A percentile compares a stretch with the other conserved stretches of the same genome.
phyloP scores from a whole-genome alignment of 257 asterid genomes.

The Gentiana straminea region DNA sequence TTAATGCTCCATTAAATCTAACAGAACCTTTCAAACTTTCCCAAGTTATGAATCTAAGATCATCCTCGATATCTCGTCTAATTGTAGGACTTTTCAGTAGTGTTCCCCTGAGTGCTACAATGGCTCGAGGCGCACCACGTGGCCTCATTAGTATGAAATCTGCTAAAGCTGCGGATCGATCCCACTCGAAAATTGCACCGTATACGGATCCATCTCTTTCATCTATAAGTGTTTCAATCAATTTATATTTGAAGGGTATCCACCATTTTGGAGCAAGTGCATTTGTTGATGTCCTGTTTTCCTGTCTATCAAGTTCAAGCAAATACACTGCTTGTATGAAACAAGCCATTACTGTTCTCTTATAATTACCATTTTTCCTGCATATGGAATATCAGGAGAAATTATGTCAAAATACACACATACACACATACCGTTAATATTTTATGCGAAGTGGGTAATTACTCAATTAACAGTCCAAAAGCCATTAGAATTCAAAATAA shows the following conservation, averaged over 20 bases:
- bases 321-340: constrained; percentile 93
- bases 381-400: constrained; percentile 6
- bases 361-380: constrained; percentile 89
- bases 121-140: constrained; percentile 82
- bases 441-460: too few relatives aligned
- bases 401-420: neutral
- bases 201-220: constrained; percentile 92
- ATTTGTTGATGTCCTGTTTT: constrained; percentile 46
- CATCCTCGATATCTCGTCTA: constrained; percentile 90
- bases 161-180: constrained; percentile 74
- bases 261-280: constrained; percentile 99
- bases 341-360: constrained; percentile 84
- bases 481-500: too few relatives aligned
- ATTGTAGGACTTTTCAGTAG: constrained; percentile 69
- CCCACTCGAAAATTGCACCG: constrained; percentile 95
- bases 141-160: constrained; percentile 74
- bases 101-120: constrained; percentile 87
- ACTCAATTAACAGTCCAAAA: too few relatives aligned
- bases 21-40: constrained; percentile 89
- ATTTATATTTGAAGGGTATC: constrained; percentile 86
- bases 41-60: constrained; percentile 81
- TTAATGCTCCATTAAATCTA: constrained; percentile 49
- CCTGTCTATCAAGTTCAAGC: constrained; percentile 92
- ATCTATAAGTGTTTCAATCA: constrained; percentile 57
- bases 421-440: too few relatives aligned